A percentile compares a stretch with the other conserved stretches of the same genome.
Conservation (phyloP, 768 basidiomycete genomes). For the Amanita thiersii region DNA sequence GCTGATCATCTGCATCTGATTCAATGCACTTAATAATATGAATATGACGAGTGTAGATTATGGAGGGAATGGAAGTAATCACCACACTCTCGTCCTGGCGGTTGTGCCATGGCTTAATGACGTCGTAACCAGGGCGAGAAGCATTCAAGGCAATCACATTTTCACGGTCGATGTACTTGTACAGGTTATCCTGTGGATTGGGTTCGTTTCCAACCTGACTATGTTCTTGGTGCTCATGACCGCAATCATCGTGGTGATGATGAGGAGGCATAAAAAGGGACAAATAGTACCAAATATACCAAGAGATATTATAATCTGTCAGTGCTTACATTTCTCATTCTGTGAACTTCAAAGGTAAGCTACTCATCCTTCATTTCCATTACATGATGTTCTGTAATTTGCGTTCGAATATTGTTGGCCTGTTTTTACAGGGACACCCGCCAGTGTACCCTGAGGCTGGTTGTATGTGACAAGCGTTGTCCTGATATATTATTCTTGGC, state of each 20-base stretch:
- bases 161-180: slow-evolving; percentile 61
- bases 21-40: slow-evolving; percentile 54
- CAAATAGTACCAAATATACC: slow-evolving; percentile 13
- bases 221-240: slow-evolving; percentile 48
- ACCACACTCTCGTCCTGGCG: slow-evolving; percentile 58
- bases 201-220: slow-evolving; percentile 32
- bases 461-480: slow-evolving; percentile 62
- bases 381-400: slow-evolving; percentile 76
- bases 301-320: slow-evolving; percentile 12
- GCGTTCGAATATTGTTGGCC: slow-evolving; percentile 67
- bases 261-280: slow-evolving; percentile 41
- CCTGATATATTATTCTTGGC: slow-evolving; percentile 31
- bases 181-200: slow-evolving; percentile 67
- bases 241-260: slow-evolving; percentile 35
- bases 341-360: background rate
- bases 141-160: slow-evolving; percentile 82
- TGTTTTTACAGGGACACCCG: slow-evolving; percentile 69
- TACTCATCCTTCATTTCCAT: slow-evolving; percentile 8
- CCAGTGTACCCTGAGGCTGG: slow-evolving; percentile 63
- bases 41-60: slow-evolving; percentile 3
- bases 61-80: slow-evolving; percentile 4
- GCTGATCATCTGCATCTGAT: slow-evolving; percentile 87
- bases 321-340: slow-evolving; percentile 8
- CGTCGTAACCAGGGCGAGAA: slow-evolving; percentile 35
- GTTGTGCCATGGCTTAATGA: slow-evolving; percentile 86